Percentiles rank a stretch among this genome's conserved stretches.
Evolutionary conservation across 1,284 basidiomycete species (phyloP).

Genomic region (Irpex rosettiformis): DNA sequence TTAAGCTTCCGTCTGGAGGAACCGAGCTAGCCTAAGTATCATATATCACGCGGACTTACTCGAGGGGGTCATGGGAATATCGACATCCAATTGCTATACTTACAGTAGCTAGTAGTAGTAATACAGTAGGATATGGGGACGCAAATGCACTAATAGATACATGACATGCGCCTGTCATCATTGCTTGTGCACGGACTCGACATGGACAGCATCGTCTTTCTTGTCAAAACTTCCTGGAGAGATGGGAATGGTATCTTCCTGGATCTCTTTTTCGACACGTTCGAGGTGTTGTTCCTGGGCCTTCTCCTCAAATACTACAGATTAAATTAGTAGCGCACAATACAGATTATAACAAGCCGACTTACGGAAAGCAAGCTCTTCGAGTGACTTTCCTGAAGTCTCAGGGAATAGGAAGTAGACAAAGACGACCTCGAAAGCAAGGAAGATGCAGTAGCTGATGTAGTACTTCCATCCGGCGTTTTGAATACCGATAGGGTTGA

Average conservation of each 20-base stretch:
- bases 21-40: no score
- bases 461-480: conserved; percentile 42
- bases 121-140: neutral
- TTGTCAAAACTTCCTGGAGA: conserved; percentile 9
- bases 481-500: conserved; percentile 64
- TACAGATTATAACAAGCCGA: conserved; percentile 10
- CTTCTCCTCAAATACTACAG: conserved; percentile 47
- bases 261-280: conserved; percentile 41
- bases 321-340: neutral
- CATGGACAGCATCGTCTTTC: conserved; percentile 16
- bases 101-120: no score
- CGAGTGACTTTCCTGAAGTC: conserved; percentile 48
- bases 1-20: no score
- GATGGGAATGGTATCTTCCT: conserved; percentile 17
- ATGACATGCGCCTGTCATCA: no score
- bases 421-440: conserved; percentile 46
- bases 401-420: conserved; percentile 52
- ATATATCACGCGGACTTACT: no score
- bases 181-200: conserved; percentile 17
- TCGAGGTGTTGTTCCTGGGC: conserved; percentile 39
- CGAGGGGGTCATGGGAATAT: neutral
- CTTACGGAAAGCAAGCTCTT: conserved; percentile 59
- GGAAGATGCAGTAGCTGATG: conserved; percentile 27
- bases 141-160: no score
- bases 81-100: neutral